Percentiles rank a stretch among this genome's conserved stretches.
Evolutionary conservation across 768 basidiomycete species (phyloP).

Genomic region (Hericium rajendrae): DNA sequence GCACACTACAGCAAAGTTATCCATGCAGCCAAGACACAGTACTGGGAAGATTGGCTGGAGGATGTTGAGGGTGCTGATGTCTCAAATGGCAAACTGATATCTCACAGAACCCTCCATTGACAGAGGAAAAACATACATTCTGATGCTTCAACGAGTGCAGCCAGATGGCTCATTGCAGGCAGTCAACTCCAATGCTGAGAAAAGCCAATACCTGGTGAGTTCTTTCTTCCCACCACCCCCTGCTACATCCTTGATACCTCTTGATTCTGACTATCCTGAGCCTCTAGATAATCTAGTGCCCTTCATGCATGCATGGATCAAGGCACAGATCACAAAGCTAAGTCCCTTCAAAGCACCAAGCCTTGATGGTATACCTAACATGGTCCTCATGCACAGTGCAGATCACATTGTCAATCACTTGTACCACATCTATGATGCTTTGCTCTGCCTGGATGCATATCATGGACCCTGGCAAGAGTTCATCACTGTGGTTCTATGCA

Average conservation of each 20-base stretch:
- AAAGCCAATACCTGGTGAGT: constrained; percentile 11
- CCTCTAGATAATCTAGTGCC: constrained; percentile 16
- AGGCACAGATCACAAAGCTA: constrained; percentile 17
- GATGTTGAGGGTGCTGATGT: constrained; percentile 5
- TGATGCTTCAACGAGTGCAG: constrained; percentile 3
- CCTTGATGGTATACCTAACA: constrained; percentile 22
- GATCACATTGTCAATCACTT: constrained; percentile 20
- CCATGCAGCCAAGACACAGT: constrained; percentile 11
- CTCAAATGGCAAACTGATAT: constrained; percentile 14
- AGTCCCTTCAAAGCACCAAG: constrained; percentile 27
- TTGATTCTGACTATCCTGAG: too few species aligned
- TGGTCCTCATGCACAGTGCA: constrained; percentile 20
- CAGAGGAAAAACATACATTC: constrained; percentile 12
- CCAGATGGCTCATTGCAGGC: too few species aligned
- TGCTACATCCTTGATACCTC: too few species aligned
- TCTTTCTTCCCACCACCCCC: constrained; percentile 22
- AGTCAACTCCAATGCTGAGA: constrained; percentile 3
- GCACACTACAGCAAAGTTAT: constrained; percentile 13
- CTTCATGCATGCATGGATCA: constrained; percentile 21
- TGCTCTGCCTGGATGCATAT: not conserved
- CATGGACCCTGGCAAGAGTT: constrained; percentile 5
- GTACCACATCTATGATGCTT: constrained; percentile 13
- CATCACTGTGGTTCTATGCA: constrained; percentile 10
- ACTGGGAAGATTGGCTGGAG: constrained; percentile 20
- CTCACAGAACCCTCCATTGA: constrained; percentile 3